Conservation (phyloP, 2,329 filamentous ascomycete species). For the Ploettnerulaceae sp. region DNA sequence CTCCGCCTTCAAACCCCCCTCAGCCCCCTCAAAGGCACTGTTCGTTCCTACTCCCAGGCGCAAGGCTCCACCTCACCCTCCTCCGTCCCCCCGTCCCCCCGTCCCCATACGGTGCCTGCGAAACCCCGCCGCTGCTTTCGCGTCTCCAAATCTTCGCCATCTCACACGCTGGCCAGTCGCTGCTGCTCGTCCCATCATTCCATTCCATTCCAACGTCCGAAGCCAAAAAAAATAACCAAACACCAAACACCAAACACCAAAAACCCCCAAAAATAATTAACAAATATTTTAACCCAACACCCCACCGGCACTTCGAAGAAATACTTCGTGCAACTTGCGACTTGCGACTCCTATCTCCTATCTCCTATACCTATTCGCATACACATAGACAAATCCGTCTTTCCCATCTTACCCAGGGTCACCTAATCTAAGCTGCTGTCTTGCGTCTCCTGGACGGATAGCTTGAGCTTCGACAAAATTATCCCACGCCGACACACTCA, state of each 20-base stretch:
- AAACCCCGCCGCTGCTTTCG: constrained; percentile 18
- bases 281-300: no score
- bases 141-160: constrained; percentile 9
- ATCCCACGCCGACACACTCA: constrained; percentile 6
- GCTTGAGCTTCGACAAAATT: constrained; percentile 25
- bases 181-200: constrained; percentile 11
- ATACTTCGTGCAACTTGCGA: no score
- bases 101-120: constrained; percentile 3
- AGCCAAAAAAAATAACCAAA: no score
- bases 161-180: constrained; percentile 3
- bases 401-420: constrained; percentile 8
- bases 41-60: constrained; percentile 7
- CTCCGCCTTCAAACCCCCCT: not conserved
- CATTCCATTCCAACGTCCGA: constrained; percentile 14
- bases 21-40: not conserved
- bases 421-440: constrained; percentile 14
- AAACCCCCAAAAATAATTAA: no score
- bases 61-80: constrained; percentile 10
- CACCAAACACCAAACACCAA: no score
- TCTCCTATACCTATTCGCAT: no score
- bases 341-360: not conserved
- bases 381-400: no score
- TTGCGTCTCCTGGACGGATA: constrained; percentile 29
- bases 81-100: constrained; percentile 12
- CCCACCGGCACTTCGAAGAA: no score